phyloP scores from a whole-genome alignment of 2,329 filamentous ascomycete species.

The Bretziella fagacearum region DNA sequence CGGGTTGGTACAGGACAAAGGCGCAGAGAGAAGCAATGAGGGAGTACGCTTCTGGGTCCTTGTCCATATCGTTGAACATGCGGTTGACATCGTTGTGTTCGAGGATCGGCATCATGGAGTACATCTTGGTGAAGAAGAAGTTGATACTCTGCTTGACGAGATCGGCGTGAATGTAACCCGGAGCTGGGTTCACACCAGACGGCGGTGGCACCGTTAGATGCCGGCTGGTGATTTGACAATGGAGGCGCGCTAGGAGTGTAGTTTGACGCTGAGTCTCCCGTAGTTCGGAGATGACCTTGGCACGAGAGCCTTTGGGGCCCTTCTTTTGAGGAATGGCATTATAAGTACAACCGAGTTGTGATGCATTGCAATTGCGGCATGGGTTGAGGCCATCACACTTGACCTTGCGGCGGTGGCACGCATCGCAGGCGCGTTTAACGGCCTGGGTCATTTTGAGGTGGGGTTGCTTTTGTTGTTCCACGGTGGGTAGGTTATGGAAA shows the following conservation, averaged over 20 bases:
- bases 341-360: slow-evolving; percentile 54
- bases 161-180: slow-evolving; percentile 42
- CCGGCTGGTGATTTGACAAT: slow-evolving; percentile 38
- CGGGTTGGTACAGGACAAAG: slow-evolving; percentile 52
- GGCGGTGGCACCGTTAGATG: slow-evolving; percentile 19
- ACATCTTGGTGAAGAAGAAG: slow-evolving; percentile 53
- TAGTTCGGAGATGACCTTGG: slow-evolving; percentile 59
- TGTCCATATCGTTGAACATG: slow-evolving; percentile 42
- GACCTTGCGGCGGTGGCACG: slow-evolving; percentile 58
- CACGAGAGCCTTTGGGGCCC: slow-evolving; percentile 55
- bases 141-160: slow-evolving; percentile 48
- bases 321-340: slow-evolving; percentile 62
- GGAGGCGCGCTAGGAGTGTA: slow-evolving; percentile 43
- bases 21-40: slow-evolving; percentile 47
- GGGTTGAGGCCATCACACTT: slow-evolving; percentile 56
- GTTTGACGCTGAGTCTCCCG: slow-evolving; percentile 52
- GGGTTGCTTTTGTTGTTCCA: slow-evolving; percentile 7
- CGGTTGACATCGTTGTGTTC: slow-evolving; percentile 41
- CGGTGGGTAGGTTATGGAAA: neutral
- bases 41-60: slow-evolving; percentile 46
- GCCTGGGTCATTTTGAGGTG: slow-evolving; percentile 30
- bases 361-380: slow-evolving; percentile 52
- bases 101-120: slow-evolving; percentile 45
- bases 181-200: slow-evolving; percentile 31
- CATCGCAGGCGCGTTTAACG: slow-evolving; percentile 50